Percentiles rank a stretch among this genome's conserved stretches.
These are phyloP conservation scores for Aspergillus indologenus DNA, from an alignment of 495 filamentous ascomycete genomes.

Conservation along the genomic window DNA sequence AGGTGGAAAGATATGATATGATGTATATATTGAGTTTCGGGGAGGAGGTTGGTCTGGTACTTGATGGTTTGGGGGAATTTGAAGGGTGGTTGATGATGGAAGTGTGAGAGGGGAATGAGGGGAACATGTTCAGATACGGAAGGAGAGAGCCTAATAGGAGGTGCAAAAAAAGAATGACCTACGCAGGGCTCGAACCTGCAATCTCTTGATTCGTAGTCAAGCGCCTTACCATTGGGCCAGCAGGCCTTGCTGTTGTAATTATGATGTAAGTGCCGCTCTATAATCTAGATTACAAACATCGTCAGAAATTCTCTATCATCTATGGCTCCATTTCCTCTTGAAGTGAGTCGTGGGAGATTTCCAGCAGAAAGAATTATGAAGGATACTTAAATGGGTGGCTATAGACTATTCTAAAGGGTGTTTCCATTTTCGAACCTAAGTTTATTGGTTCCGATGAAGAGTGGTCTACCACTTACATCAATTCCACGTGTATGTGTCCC, in stretches of 20 bases:
- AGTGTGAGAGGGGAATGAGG: neutral
- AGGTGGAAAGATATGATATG: too few species aligned
- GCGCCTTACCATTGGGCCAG: constrained; percentile 70
- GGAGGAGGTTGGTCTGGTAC: neutral
- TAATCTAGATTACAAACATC: too few species aligned
- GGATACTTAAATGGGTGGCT: too few species aligned
- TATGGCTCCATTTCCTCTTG: too few species aligned
- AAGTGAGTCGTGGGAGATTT: too few species aligned
- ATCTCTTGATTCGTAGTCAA: constrained; percentile 72
- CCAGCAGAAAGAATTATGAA: too few species aligned
- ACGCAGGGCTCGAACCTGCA: constrained; percentile 48
- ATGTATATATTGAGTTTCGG: neutral
- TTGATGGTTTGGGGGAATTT: neutral
- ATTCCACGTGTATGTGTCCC: neutral
- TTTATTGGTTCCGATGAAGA: too few species aligned
- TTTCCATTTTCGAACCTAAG: too few species aligned
- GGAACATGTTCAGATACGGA: neutral
- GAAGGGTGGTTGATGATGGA: neutral
- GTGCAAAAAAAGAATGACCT: constrained; percentile 32
- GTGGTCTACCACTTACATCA: too few species aligned
- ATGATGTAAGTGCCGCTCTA: too few species aligned
- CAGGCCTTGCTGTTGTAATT: constrained; percentile 27
- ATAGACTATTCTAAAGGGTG: too few species aligned
- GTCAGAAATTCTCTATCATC: too few species aligned
- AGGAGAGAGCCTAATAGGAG: neutral